Conservation (phyloP, 2,329 filamentous ascomycete species). For the Pestalotiopsis sp. region DNA sequence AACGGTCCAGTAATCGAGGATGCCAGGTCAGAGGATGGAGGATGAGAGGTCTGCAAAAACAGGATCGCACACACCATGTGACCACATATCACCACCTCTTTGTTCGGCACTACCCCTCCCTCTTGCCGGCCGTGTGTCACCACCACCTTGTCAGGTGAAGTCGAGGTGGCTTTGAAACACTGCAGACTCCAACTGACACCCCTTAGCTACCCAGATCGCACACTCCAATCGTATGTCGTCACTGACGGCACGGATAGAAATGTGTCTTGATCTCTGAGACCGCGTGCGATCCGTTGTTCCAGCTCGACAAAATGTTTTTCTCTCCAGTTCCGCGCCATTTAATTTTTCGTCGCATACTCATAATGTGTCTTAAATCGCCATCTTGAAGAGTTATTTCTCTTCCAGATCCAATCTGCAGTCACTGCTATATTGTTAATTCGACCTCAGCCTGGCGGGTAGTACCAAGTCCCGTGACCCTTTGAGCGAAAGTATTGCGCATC, state of each 20-base stretch:
- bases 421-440: not conserved
- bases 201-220: not conserved
- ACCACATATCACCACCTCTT: slow-evolving; percentile 3
- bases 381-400: not conserved
- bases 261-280: slow-evolving; percentile 7
- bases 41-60: not conserved
- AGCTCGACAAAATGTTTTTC: not conserved
- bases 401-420: not conserved
- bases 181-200: not conserved
- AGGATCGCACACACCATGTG: not conserved
- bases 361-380: not conserved
- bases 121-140: slow-evolving; percentile 5
- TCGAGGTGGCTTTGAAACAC: slow-evolving; percentile 5
- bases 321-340: not conserved
- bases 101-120: not conserved
- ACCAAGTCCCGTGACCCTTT: not conserved
- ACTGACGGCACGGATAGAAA: not conserved
- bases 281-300: not conserved
- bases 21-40: not conserved
- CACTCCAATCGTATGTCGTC: slow-evolving; percentile 1
- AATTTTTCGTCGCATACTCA: not conserved
- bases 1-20: not conserved
- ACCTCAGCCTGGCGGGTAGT: not conserved
- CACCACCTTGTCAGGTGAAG: not conserved
- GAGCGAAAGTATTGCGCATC: not conserved